These are phyloP conservation scores for Backusella macrospora DNA, from an alignment of 192 early-diverging fungal species.

Conservation along the genomic window DNA sequence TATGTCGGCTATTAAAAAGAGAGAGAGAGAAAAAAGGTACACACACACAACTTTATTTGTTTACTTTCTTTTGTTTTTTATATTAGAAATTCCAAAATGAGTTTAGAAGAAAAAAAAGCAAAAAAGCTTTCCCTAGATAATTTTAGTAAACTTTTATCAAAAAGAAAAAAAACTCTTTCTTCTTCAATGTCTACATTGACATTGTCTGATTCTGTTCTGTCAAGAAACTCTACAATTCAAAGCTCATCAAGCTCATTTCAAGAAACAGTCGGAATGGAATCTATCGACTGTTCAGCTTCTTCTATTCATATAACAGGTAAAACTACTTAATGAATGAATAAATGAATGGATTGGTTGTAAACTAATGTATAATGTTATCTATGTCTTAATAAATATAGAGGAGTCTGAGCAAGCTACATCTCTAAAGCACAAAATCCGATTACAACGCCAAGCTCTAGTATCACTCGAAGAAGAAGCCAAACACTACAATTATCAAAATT, in stretches of 20 bases:
- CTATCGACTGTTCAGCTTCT: background rate
- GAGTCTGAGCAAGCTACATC: background rate
- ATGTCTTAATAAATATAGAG: background rate
- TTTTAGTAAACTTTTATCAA: background rate
- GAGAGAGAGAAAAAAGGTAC: background rate
- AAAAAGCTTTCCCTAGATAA: constrained; percentile 12
- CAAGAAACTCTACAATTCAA: constrained; percentile 13
- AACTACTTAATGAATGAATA: background rate
- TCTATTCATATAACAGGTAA: background rate
- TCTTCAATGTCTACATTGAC: constrained; percentile 9
- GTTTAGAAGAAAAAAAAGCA: constrained; percentile 13
- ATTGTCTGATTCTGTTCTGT: background rate
- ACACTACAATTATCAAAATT: background rate
- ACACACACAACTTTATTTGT: background rate
- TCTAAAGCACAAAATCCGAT: background rate
- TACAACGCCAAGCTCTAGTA: background rate
- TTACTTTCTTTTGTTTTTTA: background rate
- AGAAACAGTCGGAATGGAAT: background rate
- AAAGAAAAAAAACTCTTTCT: constrained; percentile 9
- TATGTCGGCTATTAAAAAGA: background rate
- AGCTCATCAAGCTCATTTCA: constrained; percentile 10
- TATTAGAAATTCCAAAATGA: constrained; percentile 7
- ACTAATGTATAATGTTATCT: background rate
- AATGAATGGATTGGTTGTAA: background rate
- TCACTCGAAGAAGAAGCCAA: background rate